Evolutionary conservation across 2,329 filamentous ascomycete species (phyloP).

Genomic region (Claviceps sp.): DNA sequence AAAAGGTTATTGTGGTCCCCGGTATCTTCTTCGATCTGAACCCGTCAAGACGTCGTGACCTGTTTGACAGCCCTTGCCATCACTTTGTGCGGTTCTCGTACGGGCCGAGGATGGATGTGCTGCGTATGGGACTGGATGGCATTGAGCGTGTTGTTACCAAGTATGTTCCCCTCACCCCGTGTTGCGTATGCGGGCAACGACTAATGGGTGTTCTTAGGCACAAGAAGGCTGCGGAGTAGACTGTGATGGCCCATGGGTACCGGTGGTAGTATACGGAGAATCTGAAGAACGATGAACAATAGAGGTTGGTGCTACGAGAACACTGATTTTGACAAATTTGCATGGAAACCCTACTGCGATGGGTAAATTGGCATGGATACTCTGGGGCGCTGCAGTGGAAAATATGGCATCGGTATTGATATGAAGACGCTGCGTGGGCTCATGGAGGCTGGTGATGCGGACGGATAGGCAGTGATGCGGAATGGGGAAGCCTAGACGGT

Average conservation of each 20-base stretch:
- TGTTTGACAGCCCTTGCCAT: slow-evolving; percentile 92
- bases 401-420: too few relatives aligned
- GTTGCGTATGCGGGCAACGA: background rate
- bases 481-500: too few relatives aligned
- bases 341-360: too few relatives aligned
- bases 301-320: background rate
- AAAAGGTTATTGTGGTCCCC: slow-evolving; percentile 93
- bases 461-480: too few relatives aligned
- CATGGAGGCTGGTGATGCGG: too few relatives aligned
- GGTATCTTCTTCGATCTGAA: slow-evolving; percentile 98
- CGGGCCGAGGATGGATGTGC: slow-evolving; percentile 65
- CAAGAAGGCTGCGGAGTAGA: slow-evolving; percentile 9
- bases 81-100: slow-evolving; percentile 80
- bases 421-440: too few relatives aligned
- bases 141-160: slow-evolving; percentile 72
- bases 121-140: slow-evolving; percentile 68
- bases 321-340: too few relatives aligned
- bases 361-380: too few relatives aligned
- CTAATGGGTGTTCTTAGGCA: slow-evolving; percentile 9
- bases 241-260: background rate
- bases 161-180: slow-evolving; percentile 25
- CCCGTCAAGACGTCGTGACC: slow-evolving; percentile 72
- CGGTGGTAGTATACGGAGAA: background rate
- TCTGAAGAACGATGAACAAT: background rate
- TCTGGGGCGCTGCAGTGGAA: too few relatives aligned